These are phyloP conservation scores for Epichloe uncinata DNA, from an alignment of 2,329 filamentous ascomycete genomes.

Conservation along the genomic window DNA sequence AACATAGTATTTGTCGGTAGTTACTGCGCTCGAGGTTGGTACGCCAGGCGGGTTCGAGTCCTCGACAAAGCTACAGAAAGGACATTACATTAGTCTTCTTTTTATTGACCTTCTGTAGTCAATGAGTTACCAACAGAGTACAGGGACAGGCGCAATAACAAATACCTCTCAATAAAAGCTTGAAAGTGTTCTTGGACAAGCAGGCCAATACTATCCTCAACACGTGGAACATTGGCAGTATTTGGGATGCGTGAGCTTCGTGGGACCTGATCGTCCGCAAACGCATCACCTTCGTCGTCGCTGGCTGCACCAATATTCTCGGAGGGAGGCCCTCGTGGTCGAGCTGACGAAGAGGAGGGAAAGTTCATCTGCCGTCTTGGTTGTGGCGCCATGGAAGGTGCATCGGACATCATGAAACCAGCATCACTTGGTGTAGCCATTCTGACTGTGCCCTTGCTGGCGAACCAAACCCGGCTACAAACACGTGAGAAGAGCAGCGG, in stretches of 20 bases:
- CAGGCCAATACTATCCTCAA: conserved; percentile 64
- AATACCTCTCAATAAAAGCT: conserved; percentile 62
- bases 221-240: conserved; percentile 46
- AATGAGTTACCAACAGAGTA: background rate
- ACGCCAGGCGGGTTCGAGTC: conserved; percentile 49
- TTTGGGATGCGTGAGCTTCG: conserved; percentile 34
- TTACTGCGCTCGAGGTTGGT: conserved; percentile 55
- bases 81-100: background rate
- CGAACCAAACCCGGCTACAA: background rate
- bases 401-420: conserved; percentile 45
- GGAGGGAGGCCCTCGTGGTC: conserved; percentile 46
- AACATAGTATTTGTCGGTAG: conserved; percentile 73
- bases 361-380: conserved; percentile 29
- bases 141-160: background rate
- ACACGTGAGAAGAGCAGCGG: background rate
- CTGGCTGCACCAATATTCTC: conserved; percentile 47
- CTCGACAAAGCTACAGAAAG: conserved; percentile 45
- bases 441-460: background rate
- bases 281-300: conserved; percentile 48
- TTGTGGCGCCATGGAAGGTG: conserved; percentile 28
- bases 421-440: conserved; percentile 44
- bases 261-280: conserved; percentile 51
- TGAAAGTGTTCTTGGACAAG: conserved; percentile 67
- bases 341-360: conserved; percentile 37
- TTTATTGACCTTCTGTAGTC: background rate